Conservation (phyloP, 768 basidiomycete species). For the Hypsizygus marmoreus region DNA sequence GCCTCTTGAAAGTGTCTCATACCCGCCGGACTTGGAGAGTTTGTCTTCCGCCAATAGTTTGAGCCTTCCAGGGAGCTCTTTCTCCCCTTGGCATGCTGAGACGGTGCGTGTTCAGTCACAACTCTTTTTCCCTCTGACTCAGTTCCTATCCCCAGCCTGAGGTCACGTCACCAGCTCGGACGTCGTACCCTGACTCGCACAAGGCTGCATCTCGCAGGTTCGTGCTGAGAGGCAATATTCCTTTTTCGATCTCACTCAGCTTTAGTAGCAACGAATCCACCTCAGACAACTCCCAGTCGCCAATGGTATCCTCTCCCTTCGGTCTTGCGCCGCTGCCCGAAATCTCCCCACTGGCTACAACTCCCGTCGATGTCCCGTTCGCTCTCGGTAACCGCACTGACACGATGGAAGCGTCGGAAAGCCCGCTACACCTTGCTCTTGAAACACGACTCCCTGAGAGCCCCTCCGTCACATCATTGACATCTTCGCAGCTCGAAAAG, state of each 20-base stretch:
- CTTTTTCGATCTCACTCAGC: neutral
- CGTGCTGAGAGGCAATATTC: neutral
- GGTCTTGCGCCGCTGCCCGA: conserved; percentile 34
- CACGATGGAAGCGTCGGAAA: neutral
- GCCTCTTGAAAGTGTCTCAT: neutral
- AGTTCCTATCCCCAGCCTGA: neutral
- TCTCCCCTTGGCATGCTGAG: conserved; percentile 10
- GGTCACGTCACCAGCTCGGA: neutral
- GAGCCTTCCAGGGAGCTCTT: neutral
- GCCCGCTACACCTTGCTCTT: conserved; percentile 2
- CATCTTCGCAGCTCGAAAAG: too few species aligned
- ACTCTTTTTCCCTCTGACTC: neutral
- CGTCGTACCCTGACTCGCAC: neutral
- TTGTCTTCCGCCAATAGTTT: neutral
- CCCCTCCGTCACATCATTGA: conserved; percentile 1
- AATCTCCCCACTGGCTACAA: conserved; percentile 34
- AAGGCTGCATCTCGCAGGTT: neutral
- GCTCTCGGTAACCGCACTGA: neutral
- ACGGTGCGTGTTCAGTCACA: neutral
- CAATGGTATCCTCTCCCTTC: conserved; percentile 34
- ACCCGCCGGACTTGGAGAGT: neutral
- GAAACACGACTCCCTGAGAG: conserved; percentile 3
- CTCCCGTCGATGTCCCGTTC: conserved; percentile 28
- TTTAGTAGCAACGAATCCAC: conserved; percentile 5
- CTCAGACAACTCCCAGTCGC: conserved; percentile 24